A percentile compares a stretch with the other conserved stretches of the same genome.
Evolutionary conservation across 139 green algal genomes (phyloP).

Genomic region (Yamagishiella unicocca): DNA sequence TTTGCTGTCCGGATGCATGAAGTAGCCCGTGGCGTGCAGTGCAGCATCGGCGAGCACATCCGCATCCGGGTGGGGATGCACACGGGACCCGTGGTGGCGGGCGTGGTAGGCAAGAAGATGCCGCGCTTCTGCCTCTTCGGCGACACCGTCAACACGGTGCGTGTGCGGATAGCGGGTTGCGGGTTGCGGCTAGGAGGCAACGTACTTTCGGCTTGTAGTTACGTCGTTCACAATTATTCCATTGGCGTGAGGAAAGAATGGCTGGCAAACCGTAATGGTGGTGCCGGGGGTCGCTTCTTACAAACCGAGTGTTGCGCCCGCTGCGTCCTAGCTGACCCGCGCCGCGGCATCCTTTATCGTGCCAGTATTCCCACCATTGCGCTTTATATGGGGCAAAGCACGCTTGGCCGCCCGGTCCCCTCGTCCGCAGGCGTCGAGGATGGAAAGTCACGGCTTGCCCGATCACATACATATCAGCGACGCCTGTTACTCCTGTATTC

Average conservation of each 20-base stretch:
- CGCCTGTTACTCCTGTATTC: neutral
- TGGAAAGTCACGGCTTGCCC: conserved; percentile 26
- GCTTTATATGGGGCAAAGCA: too few species aligned
- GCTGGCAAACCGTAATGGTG: too few species aligned
- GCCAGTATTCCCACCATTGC: too few species aligned
- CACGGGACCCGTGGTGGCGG: conserved; percentile 40
- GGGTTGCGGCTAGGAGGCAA: neutral
- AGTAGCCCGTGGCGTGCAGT: neutral
- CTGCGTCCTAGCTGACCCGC: too few species aligned
- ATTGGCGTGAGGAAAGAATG: too few species aligned
- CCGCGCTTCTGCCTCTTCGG: conserved; percentile 62
- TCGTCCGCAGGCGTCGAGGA: neutral
- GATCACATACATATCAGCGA: conserved; percentile 35
- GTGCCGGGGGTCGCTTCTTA: too few species aligned
- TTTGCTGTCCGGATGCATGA: conserved; percentile 37
- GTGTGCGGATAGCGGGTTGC: neutral
- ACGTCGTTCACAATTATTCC: too few species aligned
- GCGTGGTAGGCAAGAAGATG: conserved; percentile 58
- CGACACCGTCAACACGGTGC: conserved; percentile 42
- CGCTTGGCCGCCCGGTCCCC: too few species aligned
- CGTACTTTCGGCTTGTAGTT: too few species aligned
- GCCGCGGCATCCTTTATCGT: too few species aligned
- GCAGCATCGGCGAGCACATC: conserved; percentile 20
- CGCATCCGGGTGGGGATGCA: conserved; percentile 46
- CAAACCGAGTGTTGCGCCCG: too few species aligned